phyloP scores from a whole-genome alignment of 1,139 yeast genomes.

The Yamadazyma friedrichii region DNA sequence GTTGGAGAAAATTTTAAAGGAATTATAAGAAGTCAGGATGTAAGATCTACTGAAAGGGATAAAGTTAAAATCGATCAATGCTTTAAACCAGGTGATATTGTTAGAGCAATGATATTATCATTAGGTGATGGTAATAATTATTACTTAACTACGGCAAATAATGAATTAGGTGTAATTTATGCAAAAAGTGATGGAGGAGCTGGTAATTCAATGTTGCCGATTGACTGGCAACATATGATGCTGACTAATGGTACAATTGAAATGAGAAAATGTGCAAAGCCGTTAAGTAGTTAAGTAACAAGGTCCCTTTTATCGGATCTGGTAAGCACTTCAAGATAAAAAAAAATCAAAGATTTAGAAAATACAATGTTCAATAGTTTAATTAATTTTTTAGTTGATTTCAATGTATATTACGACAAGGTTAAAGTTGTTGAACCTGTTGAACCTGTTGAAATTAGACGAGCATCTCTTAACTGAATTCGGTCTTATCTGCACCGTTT shows the following conservation, averaged over 20 bases:
- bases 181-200: conserved; percentile 70
- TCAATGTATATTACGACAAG: too few relatives aligned
- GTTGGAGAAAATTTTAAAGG: conserved; percentile 93
- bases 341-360: too few relatives aligned
- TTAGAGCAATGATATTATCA: conserved; percentile 77
- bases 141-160: conserved; percentile 83
- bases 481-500: too few relatives aligned
- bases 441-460: too few relatives aligned
- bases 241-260: conserved; percentile 73
- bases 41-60: conserved; percentile 89
- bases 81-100: conserved; percentile 87
- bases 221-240: conserved; percentile 96
- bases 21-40: conserved; percentile 81
- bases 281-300: conserved; percentile 36
- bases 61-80: conserved; percentile 75
- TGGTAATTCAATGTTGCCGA: conserved; percentile 82
- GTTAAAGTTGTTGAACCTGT: too few relatives aligned
- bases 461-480: too few relatives aligned
- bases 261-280: conserved; percentile 89
- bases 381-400: too few relatives aligned
- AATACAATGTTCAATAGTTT: too few relatives aligned
- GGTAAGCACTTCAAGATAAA: not conserved
- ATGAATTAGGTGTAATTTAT: conserved; percentile 91
- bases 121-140: conserved; percentile 93
- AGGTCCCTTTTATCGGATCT: not conserved